Percentiles rank a stretch among this genome's conserved stretches.
Evolutionary conservation across 176 grass and related monocot species (phyloP).

Genomic region (Oryza australiensis): DNA sequence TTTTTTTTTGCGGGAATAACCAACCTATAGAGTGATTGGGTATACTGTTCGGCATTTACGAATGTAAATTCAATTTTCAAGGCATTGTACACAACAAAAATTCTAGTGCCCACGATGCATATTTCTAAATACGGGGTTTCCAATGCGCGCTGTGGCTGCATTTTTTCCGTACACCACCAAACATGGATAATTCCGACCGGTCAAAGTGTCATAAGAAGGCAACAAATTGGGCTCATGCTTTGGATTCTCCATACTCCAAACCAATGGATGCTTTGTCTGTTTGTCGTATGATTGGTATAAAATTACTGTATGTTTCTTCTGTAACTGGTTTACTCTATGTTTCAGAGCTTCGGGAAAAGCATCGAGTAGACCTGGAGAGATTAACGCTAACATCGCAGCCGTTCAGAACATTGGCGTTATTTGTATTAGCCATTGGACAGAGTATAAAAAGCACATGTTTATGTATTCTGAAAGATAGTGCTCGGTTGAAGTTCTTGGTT

Average conservation of each 20-base stretch:
- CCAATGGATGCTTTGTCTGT: background rate
- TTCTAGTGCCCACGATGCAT: background rate
- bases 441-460: constrained; percentile 53
- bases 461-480: constrained; percentile 58
- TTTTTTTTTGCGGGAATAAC: no score
- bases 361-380: constrained; percentile 59
- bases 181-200: background rate
- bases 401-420: constrained; percentile 64
- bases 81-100: background rate
- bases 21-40: background rate
- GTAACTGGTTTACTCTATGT: constrained; percentile 33
- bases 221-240: background rate
- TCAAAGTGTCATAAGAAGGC: background rate
- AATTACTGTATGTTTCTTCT: background rate
- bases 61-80: constrained; percentile 14
- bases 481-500: constrained; percentile 50
- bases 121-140: background rate
- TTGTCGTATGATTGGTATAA: constrained; percentile 2
- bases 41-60: background rate
- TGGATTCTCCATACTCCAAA: constrained; percentile 9
- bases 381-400: constrained; percentile 72
- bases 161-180: background rate
- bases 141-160: background rate
- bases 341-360: constrained; percentile 69
- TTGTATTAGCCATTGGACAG: constrained; percentile 63